Percentiles rank a stretch among this genome's conserved stretches.
phyloP scores from a whole-genome alignment of 306 rosid species.

The Prosopis cineraria region DNA sequence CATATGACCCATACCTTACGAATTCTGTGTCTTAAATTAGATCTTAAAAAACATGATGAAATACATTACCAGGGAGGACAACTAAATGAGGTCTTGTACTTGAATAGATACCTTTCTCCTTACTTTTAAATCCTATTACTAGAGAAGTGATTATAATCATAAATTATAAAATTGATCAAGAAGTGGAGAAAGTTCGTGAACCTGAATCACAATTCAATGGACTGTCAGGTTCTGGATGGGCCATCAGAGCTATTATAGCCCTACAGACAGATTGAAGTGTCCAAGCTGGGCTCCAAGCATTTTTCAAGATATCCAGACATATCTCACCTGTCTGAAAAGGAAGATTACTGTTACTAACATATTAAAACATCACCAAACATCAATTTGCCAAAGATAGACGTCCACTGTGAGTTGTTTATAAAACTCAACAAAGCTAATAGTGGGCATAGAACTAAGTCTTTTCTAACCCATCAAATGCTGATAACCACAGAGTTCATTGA shows the following conservation, averaged over 20 bases:
- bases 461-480: neutral
- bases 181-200: slow-evolving; percentile 14
- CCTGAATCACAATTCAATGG: slow-evolving; percentile 98
- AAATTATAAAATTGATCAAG: neutral
- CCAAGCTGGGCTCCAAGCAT: slow-evolving; percentile 99
- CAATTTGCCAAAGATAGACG: neutral
- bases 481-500: neutral
- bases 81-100: neutral
- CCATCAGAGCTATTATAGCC: slow-evolving; percentile 98
- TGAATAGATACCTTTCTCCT: neutral
- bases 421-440: neutral
- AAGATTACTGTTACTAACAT: slow-evolving; percentile 6
- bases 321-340: slow-evolving; percentile 83
- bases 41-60: slow-evolving; percentile 11
- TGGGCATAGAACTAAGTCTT: neutral
- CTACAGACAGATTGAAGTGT: slow-evolving; percentile 98
- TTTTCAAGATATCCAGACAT: slow-evolving; percentile 95
- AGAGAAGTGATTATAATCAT: neutral
- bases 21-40: slow-evolving; percentile 12
- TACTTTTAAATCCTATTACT: neutral
- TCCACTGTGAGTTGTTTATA: neutral
- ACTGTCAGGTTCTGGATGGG: slow-evolving; percentile 98
- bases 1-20: neutral
- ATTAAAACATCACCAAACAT: neutral
- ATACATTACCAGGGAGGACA: slow-evolving; percentile 4